These are phyloP conservation scores for Mortierella sp. DNA, from an alignment of 371 early-diverging fungal species.

Conservation along the genomic window DNA sequence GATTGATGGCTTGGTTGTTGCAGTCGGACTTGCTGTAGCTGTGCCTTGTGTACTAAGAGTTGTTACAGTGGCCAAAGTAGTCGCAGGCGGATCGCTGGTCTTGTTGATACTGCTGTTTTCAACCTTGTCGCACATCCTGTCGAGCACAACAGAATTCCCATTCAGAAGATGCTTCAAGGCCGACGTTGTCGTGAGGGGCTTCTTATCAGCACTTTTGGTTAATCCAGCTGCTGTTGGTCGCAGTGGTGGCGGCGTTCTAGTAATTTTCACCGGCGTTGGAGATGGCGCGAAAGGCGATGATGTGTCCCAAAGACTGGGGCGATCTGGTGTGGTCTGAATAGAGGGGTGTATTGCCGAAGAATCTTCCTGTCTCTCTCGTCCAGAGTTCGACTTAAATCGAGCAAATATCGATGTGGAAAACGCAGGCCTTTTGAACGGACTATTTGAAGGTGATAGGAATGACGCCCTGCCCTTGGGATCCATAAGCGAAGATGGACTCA, in stretches of 20 bases:
- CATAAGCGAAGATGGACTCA: slow-evolving; percentile 20
- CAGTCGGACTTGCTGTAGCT: no score
- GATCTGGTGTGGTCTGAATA: not conserved
- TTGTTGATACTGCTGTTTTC: not conserved
- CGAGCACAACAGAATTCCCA: slow-evolving; percentile 26
- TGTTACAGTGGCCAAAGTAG: not conserved
- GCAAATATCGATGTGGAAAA: slow-evolving; percentile 48
- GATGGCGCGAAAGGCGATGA: not conserved
- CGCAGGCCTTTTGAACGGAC: slow-evolving; percentile 4
- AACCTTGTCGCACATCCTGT: not conserved
- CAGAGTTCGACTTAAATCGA: slow-evolving; percentile 29
- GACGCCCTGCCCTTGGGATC: not conserved
- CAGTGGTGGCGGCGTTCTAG: not conserved
- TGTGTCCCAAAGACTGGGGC: not conserved
- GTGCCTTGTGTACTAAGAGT: not conserved
- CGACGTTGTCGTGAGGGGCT: slow-evolving; percentile 7
- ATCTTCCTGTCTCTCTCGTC: not conserved
- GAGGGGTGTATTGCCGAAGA: not conserved
- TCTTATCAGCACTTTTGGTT: not conserved
- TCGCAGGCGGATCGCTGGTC: not conserved
- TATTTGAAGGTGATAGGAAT: not conserved
- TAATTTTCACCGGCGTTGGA: not conserved
- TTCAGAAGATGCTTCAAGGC: slow-evolving; percentile 9
- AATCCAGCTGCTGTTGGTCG: not conserved
- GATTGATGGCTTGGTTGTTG: not conserved